phyloP scores from a whole-genome alignment of 495 filamentous ascomycete genomes.

The Trichoderma asperelloides region DNA sequence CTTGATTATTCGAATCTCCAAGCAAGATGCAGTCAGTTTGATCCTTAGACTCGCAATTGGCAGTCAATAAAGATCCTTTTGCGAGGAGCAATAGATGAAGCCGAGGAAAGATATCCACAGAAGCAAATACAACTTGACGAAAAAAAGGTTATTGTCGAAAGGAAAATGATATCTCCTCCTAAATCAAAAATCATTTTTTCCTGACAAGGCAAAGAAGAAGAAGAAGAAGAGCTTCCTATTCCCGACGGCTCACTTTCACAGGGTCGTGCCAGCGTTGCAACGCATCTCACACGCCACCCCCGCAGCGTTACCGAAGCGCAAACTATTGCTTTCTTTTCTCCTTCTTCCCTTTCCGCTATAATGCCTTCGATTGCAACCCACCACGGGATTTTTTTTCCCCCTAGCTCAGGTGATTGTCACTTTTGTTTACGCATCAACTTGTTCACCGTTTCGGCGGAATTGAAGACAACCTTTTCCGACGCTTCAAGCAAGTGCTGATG shows the following conservation, averaged over 20 bases:
- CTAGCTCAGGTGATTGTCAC: neutral
- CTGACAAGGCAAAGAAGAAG: neutral
- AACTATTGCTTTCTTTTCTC: neutral
- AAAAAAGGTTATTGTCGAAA: neutral
- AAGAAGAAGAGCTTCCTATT: neutral
- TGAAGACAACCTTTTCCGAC: neutral
- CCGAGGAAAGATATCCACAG: neutral
- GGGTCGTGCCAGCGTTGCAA: neutral
- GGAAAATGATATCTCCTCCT: neutral
- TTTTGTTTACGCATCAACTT: neutral
- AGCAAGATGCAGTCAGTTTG: neutral
- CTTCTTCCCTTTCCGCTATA: neutral
- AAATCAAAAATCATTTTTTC: neutral
- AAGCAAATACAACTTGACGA: neutral
- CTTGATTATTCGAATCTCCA: neutral
- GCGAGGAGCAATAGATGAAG: neutral
- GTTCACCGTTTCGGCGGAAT: neutral
- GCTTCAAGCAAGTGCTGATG: slow-evolving; percentile 1
- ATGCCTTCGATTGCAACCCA: neutral
- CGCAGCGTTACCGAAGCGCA: neutral
- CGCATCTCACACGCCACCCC: neutral
- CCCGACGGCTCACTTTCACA: slow-evolving; percentile 3
- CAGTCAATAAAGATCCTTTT: neutral
- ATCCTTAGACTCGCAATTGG: neutral
- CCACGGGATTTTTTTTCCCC: neutral